phyloP scores from a whole-genome alignment of 352 stramenopile genomes.

The Phytopythium mirpurense region DNA sequence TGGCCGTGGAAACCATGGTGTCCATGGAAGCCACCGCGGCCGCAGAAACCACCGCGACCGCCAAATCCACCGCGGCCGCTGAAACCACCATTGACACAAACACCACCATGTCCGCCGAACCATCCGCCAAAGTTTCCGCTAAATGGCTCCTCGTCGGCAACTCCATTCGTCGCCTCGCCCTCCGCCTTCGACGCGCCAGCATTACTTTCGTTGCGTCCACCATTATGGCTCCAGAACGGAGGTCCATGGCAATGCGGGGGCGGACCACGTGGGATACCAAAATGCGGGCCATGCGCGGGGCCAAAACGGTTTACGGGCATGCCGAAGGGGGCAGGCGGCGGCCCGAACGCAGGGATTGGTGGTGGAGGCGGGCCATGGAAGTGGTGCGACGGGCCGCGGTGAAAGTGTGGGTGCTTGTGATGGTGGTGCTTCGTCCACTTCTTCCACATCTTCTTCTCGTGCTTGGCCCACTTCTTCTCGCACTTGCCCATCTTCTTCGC shows the following conservation, averaged over 20 bases:
- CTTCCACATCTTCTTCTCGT: constrained; percentile 17
- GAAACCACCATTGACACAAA: no score
- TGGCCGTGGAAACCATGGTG: constrained; percentile 6
- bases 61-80: no score
- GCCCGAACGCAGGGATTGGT: not conserved
- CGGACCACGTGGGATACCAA: not conserved
- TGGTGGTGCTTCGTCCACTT: constrained; percentile 7
- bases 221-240: constrained; percentile 4
- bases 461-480: constrained; percentile 22
- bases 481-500: constrained; percentile 12
- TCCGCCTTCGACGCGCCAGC: not conserved
- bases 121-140: not conserved
- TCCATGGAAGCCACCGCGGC: not conserved
- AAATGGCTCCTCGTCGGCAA: not conserved
- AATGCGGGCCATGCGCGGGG: not conserved
- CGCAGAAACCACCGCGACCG: not conserved
- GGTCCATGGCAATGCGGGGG: not conserved
- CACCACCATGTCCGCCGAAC: not conserved
- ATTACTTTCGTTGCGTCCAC: no score
- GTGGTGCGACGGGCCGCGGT: not conserved
- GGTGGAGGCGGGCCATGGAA: constrained; percentile 1
- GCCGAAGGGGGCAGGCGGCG: constrained; percentile 1
- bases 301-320: not conserved
- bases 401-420: constrained; percentile 5
- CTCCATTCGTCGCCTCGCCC: not conserved